phyloP scores from a whole-genome alignment of 2,329 filamentous ascomycete species.

The Diplodia intermedia region DNA sequence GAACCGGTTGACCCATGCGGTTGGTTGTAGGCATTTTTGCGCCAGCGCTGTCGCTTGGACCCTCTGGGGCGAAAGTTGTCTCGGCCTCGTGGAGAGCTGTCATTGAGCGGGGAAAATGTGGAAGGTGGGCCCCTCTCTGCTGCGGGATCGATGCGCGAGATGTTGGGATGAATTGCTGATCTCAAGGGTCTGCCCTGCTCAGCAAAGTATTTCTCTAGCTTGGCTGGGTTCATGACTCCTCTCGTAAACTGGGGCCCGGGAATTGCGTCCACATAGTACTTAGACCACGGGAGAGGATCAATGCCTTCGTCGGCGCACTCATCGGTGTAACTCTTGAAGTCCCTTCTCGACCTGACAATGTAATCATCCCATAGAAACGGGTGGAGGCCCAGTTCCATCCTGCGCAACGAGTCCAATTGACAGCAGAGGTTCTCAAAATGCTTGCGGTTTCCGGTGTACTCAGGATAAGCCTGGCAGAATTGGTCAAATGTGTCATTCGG shows the following conservation, averaged over 20 bases:
- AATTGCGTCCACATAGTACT: conserved; percentile 47
- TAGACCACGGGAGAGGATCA: conserved; percentile 40
- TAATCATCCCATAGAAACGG: conserved; percentile 51
- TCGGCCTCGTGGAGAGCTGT: background rate
- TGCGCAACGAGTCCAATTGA: conserved; percentile 41
- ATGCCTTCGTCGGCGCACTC: conserved; percentile 39
- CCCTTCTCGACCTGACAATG: conserved; percentile 44
- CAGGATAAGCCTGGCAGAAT: conserved; percentile 40
- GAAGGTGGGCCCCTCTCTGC: background rate
- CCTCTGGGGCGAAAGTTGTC: background rate
- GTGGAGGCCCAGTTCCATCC: conserved; percentile 44
- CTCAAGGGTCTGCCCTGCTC: conserved; percentile 3
- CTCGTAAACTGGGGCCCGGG: conserved; percentile 40
- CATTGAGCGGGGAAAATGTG: background rate
- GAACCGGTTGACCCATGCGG: background rate
- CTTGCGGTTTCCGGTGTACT: conserved; percentile 43
- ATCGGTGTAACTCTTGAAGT: conserved; percentile 42
- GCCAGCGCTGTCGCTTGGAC: background rate
- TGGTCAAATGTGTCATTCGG: background rate
- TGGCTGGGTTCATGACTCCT: conserved; percentile 37
- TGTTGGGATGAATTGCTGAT: background rate
- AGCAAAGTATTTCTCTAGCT: conserved; percentile 30
- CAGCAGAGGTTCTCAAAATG: conserved; percentile 45
- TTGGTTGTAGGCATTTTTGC: background rate
- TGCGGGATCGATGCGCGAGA: background rate